Conservation (phyloP, 1,284 basidiomycete species). For the Puccinia coronata region DNA sequence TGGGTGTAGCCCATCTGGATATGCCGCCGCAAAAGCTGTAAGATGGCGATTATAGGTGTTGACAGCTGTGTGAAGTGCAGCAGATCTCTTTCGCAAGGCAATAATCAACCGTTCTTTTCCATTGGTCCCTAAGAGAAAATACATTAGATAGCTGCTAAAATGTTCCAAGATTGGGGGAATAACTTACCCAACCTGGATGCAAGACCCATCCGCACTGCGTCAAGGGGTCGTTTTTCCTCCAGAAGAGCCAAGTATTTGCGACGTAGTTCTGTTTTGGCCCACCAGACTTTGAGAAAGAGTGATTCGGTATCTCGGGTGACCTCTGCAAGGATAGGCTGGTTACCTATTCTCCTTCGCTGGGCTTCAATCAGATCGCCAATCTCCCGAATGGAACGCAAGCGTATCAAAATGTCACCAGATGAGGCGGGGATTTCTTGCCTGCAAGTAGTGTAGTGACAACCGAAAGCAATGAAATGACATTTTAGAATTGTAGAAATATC, state of each 20-base stretch:
- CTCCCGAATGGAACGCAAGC: background rate
- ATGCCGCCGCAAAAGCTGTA: background rate
- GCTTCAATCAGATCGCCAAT: no score
- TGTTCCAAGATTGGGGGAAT: no score
- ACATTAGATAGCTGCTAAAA: no score
- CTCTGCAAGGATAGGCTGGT: background rate
- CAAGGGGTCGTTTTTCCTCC: conserved; percentile 8
- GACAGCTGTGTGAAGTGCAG: background rate
- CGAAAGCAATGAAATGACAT: no score
- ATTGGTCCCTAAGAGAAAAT: background rate
- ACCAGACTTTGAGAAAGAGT: conserved; percentile 6
- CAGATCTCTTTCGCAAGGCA: background rate
- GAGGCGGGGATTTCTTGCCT: no score
- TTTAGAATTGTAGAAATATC: background rate
- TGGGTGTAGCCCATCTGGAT: background rate
- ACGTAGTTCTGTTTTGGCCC: background rate
- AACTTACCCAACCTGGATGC: background rate
- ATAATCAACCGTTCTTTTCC: background rate
- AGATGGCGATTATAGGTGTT: background rate
- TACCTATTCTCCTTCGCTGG: background rate
- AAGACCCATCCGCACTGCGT: no score
- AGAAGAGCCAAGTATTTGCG: background rate
- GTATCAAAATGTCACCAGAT: no score
- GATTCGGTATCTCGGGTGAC: background rate
- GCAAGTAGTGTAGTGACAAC: no score